A percentile compares a stretch with the other conserved stretches of the same genome.
Evolutionary conservation across 108 stramenopile species (phyloP).

Genomic region (Cyclotella kingstonii): DNA sequence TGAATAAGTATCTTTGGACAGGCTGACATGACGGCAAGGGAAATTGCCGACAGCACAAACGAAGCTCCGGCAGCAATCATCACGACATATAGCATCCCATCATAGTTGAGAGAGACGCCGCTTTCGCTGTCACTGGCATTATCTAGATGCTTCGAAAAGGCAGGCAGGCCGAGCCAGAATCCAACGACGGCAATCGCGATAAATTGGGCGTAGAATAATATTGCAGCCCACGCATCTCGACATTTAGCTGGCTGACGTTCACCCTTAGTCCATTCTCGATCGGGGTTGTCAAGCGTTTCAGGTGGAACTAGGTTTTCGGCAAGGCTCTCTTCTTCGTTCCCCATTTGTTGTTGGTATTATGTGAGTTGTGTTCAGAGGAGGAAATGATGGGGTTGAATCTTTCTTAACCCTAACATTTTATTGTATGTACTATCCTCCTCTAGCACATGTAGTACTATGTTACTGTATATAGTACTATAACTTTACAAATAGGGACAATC

Average conservation of each 20-base stretch:
- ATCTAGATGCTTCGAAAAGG: conserved; percentile 15
- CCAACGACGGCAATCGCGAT: conserved; percentile 41
- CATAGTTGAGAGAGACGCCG: conserved; percentile 11
- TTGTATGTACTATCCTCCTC: too few species aligned
- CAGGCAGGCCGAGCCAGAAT: conserved; percentile 18
- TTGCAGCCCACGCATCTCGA: conserved; percentile 54
- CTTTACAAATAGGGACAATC: too few species aligned
- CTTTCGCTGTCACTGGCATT: background rate
- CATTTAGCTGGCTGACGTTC: conserved; percentile 37
- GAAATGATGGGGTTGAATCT: background rate
- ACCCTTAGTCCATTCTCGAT: conserved; percentile 22
- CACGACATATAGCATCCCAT: conserved; percentile 30
- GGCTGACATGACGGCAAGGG: conserved; percentile 66
- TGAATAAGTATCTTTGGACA: conserved; percentile 64
- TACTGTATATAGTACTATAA: too few species aligned
- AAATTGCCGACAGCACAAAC: conserved; percentile 42
- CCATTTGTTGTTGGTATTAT: background rate
- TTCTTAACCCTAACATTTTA: too few species aligned
- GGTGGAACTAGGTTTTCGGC: conserved; percentile 2
- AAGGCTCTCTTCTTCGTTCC: conserved; percentile 7
- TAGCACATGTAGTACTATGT: too few species aligned
- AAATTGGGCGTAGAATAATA: conserved; percentile 64
- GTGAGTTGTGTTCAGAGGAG: too few species aligned
- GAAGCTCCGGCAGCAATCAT: conserved; percentile 25
- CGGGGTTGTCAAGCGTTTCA: conserved; percentile 12